These are phyloP conservation scores for Ulmus americana DNA, from an alignment of 331 rosid genomes.

Conservation along the genomic window DNA sequence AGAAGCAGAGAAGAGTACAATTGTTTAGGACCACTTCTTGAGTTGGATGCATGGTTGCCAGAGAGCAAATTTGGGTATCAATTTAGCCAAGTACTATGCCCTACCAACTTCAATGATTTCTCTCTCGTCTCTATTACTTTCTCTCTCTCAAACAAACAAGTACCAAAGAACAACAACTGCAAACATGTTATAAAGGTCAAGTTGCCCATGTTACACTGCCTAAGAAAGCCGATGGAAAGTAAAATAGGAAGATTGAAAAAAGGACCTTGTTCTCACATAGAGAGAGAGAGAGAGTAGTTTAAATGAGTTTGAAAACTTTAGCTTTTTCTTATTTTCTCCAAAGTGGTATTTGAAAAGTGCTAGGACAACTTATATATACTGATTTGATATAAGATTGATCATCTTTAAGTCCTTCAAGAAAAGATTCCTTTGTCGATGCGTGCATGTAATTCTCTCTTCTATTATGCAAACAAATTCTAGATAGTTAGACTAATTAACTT, in stretches of 20 bases:
- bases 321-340: conserved; percentile 2
- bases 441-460: not conserved
- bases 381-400: conserved; percentile 8
- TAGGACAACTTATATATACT: not conserved
- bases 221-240: conserved; percentile 5
- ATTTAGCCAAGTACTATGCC: conserved; percentile 29
- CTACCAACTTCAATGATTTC: conserved; percentile 25
- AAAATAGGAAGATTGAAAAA: conserved; percentile 5
- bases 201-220: conserved; percentile 21
- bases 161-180: conserved; percentile 25
- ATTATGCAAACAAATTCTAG: not conserved
- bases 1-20: conserved; percentile 7
- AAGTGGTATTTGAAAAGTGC: conserved; percentile 11
- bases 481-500: no score
- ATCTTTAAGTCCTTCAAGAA: conserved; percentile 19
- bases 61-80: conserved; percentile 20
- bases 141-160: conserved; percentile 22
- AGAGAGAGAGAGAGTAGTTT: not conserved
- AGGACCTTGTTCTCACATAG: conserved; percentile 1
- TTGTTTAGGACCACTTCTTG: conserved; percentile 46
- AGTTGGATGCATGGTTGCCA: conserved; percentile 18
- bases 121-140: conserved; percentile 4
- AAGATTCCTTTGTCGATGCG: conserved; percentile 22
- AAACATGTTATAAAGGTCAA: conserved; percentile 25
- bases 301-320: not conserved